Evolutionary conservation across 495 filamentous ascomycete genomes (phyloP), one percentile per base, ranked within the genome.

Genomic region (Penicillium bialowiezense): DNA sequence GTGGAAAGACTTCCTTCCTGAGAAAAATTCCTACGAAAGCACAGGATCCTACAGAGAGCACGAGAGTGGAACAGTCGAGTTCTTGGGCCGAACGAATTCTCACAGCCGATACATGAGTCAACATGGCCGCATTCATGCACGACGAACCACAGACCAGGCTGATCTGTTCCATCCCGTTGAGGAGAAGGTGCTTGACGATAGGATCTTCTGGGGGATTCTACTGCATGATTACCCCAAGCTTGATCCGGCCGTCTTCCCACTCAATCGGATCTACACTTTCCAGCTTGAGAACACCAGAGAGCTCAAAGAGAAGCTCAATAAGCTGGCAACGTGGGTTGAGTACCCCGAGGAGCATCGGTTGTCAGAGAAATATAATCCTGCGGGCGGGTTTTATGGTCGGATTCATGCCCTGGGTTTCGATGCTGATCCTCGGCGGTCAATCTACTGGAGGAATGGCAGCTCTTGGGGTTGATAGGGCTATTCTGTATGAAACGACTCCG

Each of bases 1-100:
- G 55, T 84, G 81, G 67, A 52, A 48, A 7, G 67, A 68, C 37
- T 77, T 81, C 36, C 48, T 83, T 12, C 76, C 71, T 0, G 57
- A 62, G 15, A 43, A 44, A 0, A 55, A 71, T 20, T 37, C 19
- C 0, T 49, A 58, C 10, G 49, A 62, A 26, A 32, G 29, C 10
- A 32, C 29, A 7, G 3, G 29, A 8, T 32, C 29, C 12, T 65
- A 54, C n/a, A 33, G 12, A 24, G 29, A 33, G 24, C 33, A 23
- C 37, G 23, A 44, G 0, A 40, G 21, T 2, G 54, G 57, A 8
- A 3, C 13, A 31, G n/a, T 61, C 21, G 33, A 47, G 0, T 55
- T 61, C 29, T 2, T 28, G 1, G 60, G 54, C 8, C 1, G 19
- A 12, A 58, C 49, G 8, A 28, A 17, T 3, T 37, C 46, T 21